Percentiles rank a stretch among this genome's conserved stretches.
phyloP scores from a whole-genome alignment of 352 stramenopile genomes.

The Globisporangium sylvaticum region DNA sequence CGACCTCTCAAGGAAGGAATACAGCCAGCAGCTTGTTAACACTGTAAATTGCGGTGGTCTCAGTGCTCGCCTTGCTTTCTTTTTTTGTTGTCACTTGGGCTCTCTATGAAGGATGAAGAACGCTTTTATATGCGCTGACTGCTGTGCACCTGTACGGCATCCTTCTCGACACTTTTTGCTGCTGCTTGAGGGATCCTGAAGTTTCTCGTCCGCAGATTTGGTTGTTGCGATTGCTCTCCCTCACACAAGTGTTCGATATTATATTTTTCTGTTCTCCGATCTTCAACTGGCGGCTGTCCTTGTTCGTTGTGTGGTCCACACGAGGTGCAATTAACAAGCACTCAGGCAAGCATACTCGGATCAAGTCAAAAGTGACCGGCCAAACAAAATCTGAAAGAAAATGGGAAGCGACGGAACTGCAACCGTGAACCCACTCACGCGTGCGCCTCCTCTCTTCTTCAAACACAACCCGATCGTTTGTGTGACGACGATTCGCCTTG shows the following conservation, averaged over 20 bases:
- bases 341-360: no score
- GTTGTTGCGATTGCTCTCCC: no score
- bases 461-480: no score
- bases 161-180: background rate
- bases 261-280: background rate
- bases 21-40: background rate
- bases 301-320: no score
- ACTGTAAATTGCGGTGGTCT: background rate
- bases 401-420: slow-evolving; percentile 2
- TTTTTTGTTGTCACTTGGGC: background rate
- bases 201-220: slow-evolving; percentile 11
- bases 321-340: no score
- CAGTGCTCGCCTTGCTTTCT: background rate
- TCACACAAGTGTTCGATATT: background rate
- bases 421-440: background rate
- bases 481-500: no score
- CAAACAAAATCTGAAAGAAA: background rate
- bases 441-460: background rate
- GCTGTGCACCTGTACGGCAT: background rate
- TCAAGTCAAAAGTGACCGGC: background rate
- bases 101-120: no score
- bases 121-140: background rate
- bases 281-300: no score
- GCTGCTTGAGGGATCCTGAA: slow-evolving; percentile 2
- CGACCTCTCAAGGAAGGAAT: background rate